phyloP scores from a whole-genome alignment of 2,329 filamentous ascomycete species.

The Microascus cirrosus region DNA sequence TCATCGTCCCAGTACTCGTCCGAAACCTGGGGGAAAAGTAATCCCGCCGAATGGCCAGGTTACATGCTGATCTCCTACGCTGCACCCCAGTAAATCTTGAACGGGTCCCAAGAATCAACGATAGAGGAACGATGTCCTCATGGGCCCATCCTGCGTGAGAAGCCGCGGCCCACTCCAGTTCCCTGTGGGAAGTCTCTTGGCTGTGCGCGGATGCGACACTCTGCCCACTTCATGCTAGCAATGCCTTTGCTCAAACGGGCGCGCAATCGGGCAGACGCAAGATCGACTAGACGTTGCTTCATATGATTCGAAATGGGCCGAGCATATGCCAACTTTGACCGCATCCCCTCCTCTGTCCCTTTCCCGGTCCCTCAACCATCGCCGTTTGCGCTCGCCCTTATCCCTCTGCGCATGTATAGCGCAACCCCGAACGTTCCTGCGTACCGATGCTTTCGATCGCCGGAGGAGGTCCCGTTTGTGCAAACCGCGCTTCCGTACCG shows the following conservation, averaged over 20 bases:
- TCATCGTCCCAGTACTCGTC: neutral
- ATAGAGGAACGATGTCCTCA: neutral
- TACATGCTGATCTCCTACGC: neutral
- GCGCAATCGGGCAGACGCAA: neutral
- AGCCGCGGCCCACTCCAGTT: neutral
- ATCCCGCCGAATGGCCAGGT: neutral
- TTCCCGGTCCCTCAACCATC: neutral
- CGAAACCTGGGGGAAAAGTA: neutral
- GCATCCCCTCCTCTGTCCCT: neutral
- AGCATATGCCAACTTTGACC: neutral
- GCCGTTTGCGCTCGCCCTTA: neutral
- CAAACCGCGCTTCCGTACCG: neutral
- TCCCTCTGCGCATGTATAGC: neutral
- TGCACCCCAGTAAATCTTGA: neutral
- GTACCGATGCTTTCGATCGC: neutral
- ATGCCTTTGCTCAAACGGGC: neutral
- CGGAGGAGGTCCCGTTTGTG: neutral
- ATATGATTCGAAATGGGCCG: neutral
- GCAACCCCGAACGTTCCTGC: neutral
- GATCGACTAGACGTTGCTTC: neutral
- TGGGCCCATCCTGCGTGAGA: neutral
- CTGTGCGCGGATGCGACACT: neutral
- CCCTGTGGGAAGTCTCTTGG: neutral
- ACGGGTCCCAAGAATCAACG: neutral
- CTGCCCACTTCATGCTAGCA: neutral